A percentile compares a stretch with the other conserved stretches of the same genome.
Evolutionary conservation across 106 monocot genomes (phyloP).

Genomic region (Dendrobium chrysotoxum): DNA sequence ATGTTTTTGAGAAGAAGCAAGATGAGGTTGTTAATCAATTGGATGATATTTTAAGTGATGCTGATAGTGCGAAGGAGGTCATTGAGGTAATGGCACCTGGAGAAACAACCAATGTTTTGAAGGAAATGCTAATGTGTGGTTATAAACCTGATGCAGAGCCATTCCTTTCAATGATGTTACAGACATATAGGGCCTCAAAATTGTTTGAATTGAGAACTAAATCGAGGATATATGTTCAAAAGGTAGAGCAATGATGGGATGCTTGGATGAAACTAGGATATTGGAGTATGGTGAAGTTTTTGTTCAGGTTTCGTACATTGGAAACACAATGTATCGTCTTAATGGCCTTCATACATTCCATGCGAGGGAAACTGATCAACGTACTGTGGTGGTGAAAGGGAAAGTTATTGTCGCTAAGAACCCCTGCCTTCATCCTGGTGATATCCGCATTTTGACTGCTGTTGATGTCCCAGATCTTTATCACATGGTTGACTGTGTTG

Average conservation of each 20-base stretch:
- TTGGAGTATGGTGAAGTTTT: conserved; percentile 84
- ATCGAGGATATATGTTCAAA: conserved; percentile 68
- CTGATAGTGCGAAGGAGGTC: conserved; percentile 44
- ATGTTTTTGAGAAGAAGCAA: conserved; percentile 66
- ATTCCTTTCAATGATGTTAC: conserved; percentile 70
- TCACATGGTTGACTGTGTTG: conserved; percentile 90
- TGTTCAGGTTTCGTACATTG: conserved; percentile 47
- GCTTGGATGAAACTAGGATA: conserved; percentile 76
- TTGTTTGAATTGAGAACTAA: conserved; percentile 71
- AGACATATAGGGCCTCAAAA: conserved; percentile 57
- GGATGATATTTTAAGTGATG: conserved; percentile 50
- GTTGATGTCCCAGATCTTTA: conserved; percentile 71
- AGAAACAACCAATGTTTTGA: conserved; percentile 58
- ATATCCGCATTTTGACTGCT: conserved; percentile 57
- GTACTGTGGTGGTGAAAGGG: conserved; percentile 39
- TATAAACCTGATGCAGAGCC: conserved; percentile 76
- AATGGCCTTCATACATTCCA: conserved; percentile 16
- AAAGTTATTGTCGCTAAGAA: conserved; percentile 79
- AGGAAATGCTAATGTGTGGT: conserved; percentile 62
- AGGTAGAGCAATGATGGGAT: conserved; percentile 90
- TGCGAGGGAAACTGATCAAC: conserved; percentile 12
- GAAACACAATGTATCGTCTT: conserved; percentile 7
- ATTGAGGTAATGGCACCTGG: conserved; percentile 52
- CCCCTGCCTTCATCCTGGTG: conserved; percentile 91
- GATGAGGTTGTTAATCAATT: conserved; percentile 42